Evolutionary conservation across 306 rosid genomes (phyloP).

Genomic region (Ochetophila trinervis): DNA sequence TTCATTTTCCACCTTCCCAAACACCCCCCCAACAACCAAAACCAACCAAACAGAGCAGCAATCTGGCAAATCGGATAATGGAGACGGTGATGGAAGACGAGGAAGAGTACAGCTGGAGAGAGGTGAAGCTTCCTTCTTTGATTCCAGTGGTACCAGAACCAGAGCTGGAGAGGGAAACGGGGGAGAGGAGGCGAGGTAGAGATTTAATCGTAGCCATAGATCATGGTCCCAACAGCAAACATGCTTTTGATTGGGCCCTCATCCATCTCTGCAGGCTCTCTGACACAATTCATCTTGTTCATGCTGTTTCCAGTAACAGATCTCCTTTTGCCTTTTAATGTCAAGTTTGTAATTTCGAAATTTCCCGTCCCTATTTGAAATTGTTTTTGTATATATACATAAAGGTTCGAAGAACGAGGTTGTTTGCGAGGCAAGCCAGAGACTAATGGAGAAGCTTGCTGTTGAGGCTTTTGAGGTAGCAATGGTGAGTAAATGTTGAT

Average conservation of each 20-base stretch:
- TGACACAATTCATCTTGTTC: constrained; percentile 80
- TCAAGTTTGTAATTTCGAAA: no score
- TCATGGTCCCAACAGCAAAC: constrained; percentile 76
- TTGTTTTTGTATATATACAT: neutral
- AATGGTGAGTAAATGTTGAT: constrained; percentile 45
- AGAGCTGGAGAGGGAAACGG: constrained; percentile 63
- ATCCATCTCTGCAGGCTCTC: constrained; percentile 70
- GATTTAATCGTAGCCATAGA: constrained; percentile 69
- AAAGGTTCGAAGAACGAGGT: constrained; percentile 59
- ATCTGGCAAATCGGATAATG: constrained; percentile 22
- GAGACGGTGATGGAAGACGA: constrained; percentile 65
- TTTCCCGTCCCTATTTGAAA: neutral
- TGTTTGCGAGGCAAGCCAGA: constrained; percentile 52
- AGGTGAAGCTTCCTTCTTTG: constrained; percentile 54
- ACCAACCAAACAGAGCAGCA: neutral
- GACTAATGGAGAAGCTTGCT: constrained; percentile 78
- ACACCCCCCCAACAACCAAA: neutral
- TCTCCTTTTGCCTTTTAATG: neutral
- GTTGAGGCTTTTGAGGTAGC: constrained; percentile 63
- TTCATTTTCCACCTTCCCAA: neutral
- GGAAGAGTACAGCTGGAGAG: constrained; percentile 70
- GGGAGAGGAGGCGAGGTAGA: constrained; percentile 71
- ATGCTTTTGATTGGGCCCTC: constrained; percentile 91
- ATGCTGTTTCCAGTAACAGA: constrained; percentile 64
- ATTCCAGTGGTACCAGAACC: constrained; percentile 47